Conservation (phyloP, 192 early-diverging fungal species). For the Fimicolochytrium jonesii region DNA sequence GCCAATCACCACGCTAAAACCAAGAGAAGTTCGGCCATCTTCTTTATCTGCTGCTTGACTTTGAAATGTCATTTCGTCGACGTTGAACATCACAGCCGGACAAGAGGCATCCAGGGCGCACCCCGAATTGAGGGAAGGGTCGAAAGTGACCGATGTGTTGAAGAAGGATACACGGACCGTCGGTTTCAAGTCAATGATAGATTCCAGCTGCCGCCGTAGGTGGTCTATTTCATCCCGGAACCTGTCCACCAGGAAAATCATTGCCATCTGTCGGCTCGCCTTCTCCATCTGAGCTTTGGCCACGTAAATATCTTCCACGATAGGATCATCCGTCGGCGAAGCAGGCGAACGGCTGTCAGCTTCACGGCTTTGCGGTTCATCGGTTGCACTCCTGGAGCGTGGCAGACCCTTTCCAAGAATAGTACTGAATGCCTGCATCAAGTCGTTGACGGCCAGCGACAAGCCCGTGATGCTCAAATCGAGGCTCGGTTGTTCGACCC, state of each 20-base stretch:
- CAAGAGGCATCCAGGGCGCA: too few relatives aligned
- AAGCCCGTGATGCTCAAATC: conserved; percentile 10
- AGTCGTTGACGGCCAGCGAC: conserved; percentile 5
- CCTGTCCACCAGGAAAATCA: too few relatives aligned
- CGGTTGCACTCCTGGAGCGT: not conserved
- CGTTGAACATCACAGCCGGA: not conserved
- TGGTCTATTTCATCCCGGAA: too few relatives aligned
- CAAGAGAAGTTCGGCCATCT: not conserved
- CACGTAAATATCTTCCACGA: not conserved
- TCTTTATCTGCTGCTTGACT: not conserved
- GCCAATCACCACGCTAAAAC: not conserved
- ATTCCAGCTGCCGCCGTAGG: too few relatives aligned
- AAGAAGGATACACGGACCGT: not conserved
- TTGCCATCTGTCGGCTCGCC: too few relatives aligned
- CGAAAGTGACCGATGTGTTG: not conserved
- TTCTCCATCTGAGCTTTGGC: too few relatives aligned
- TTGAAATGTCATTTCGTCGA: not conserved
- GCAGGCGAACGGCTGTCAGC: not conserved
- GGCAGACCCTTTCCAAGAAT: not conserved
- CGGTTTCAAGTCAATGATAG: too few relatives aligned
- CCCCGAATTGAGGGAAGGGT: too few relatives aligned
- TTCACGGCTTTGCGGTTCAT: not conserved
- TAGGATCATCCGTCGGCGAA: not conserved
- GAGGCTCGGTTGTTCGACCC: conserved; percentile 1
- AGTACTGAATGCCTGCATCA: not conserved